These are phyloP conservation scores for Aspergillus nidulans DNA, from an alignment of 495 filamentous ascomycete species.

Conservation along the genomic window DNA sequence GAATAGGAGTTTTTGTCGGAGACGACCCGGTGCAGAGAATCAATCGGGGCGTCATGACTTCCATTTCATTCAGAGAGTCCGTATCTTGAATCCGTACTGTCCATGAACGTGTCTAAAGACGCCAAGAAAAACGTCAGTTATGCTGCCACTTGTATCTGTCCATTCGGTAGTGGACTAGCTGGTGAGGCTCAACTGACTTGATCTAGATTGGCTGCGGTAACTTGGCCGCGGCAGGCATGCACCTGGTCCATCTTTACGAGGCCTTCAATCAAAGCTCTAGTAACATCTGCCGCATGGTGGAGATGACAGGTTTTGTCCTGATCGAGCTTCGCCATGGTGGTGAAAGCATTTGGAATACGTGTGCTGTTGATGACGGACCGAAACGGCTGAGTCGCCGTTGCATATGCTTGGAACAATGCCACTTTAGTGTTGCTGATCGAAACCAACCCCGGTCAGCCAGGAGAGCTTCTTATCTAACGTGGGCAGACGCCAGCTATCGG, in stretches of 20 bases:
- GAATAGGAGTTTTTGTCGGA: constrained; percentile 43
- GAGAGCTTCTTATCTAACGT: constrained; percentile 7
- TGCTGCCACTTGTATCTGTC: constrained; percentile 2
- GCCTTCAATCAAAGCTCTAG: constrained; percentile 46
- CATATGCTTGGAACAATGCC: constrained; percentile 47
- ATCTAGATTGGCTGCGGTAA: constrained; percentile 38
- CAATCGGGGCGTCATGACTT: constrained; percentile 37
- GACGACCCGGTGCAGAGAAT: constrained; percentile 57
- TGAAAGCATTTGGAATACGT: constrained; percentile 46
- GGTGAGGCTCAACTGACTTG: constrained; percentile 19
- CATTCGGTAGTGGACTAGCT: neutral
- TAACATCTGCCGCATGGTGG: constrained; percentile 50
- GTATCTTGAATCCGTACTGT: constrained; percentile 35
- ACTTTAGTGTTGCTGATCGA: constrained; percentile 47
- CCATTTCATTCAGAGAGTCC: constrained; percentile 27
- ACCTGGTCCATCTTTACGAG: constrained; percentile 45
- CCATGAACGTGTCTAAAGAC: constrained; percentile 34
- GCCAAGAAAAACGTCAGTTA: constrained; percentile 3
- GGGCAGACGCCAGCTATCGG: constrained; percentile 2
- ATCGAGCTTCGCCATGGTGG: constrained; percentile 47
- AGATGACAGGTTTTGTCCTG: constrained; percentile 52
- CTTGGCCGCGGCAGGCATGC: constrained; percentile 34
- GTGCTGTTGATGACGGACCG: constrained; percentile 43
- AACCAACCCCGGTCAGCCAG: constrained; percentile 8
- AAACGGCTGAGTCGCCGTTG: constrained; percentile 45